Evolutionary conservation across 805 yeast species (phyloP).

Genomic region (Teunomyces cretensis): DNA sequence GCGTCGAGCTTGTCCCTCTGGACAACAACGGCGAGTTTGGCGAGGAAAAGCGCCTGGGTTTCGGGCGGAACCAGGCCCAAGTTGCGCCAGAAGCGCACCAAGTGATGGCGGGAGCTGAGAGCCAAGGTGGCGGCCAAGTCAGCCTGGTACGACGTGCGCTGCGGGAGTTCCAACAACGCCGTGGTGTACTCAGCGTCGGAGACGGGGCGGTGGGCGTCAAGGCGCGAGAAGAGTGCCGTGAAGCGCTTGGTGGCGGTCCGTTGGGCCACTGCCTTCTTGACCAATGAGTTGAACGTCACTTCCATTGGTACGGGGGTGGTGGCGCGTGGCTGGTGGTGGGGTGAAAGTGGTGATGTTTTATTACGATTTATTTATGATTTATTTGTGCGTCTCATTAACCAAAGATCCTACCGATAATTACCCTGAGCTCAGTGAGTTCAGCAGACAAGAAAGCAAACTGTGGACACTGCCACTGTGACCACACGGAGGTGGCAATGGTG

Average conservation of each 20-base stretch:
- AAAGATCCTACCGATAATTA: too few relatives aligned
- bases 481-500: too few relatives aligned
- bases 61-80: neutral
- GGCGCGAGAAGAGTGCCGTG: conserved; percentile 26
- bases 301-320: neutral
- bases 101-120: neutral
- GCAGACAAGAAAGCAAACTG: too few relatives aligned
- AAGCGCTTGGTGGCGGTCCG: conserved; percentile 24
- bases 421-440: too few relatives aligned
- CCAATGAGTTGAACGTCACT: conserved; percentile 16
- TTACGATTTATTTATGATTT: neutral
- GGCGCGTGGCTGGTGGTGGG: too few relatives aligned
- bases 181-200: conserved; percentile 24
- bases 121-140: conserved; percentile 9
- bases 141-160: conserved; percentile 7
- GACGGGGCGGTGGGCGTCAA: conserved; percentile 20
- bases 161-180: conserved; percentile 21
- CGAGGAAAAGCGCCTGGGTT: neutral
- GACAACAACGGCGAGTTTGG: neutral
- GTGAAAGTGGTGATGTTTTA: neutral
- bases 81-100: conserved; percentile 1
- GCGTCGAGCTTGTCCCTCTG: neutral
- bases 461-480: too few relatives aligned
- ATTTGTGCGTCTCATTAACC: too few relatives aligned
- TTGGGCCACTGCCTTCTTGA: conserved; percentile 19